A percentile compares a stretch with the other conserved stretches of the same genome.
Evolutionary conservation across 2,329 filamentous ascomycete genomes (phyloP).

Genomic region (Rhynchosporium graminicola): DNA sequence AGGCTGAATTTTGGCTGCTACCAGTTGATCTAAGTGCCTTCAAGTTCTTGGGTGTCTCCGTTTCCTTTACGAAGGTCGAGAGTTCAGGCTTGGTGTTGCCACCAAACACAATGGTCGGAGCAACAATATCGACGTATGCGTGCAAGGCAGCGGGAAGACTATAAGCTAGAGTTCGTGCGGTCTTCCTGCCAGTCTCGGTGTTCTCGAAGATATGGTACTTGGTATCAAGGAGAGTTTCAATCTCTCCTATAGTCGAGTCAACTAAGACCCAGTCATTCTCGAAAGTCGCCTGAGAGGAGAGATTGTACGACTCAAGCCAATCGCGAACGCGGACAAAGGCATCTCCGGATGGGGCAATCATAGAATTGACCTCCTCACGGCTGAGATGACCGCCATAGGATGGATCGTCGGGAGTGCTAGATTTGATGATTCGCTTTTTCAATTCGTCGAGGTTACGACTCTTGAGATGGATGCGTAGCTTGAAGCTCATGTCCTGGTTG

Average conservation of each 20-base stretch:
- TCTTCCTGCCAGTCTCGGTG: constrained; percentile 47
- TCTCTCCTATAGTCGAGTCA: constrained; percentile 33
- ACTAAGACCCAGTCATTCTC: constrained; percentile 54
- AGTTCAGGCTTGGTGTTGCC: constrained; percentile 11
- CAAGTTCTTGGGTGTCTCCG: not conserved
- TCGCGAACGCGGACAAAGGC: constrained; percentile 42
- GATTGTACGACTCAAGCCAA: constrained; percentile 47
- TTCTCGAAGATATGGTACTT: constrained; percentile 36
- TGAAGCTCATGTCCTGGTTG: constrained; percentile 19
- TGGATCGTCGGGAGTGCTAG: constrained; percentile 49
- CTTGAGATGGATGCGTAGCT: constrained; percentile 36
- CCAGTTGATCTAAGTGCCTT: not conserved
- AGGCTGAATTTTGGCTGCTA: constrained; percentile 28
- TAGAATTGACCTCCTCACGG: constrained; percentile 45
- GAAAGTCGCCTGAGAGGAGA: constrained; percentile 46
- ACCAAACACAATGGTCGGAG: constrained; percentile 51
- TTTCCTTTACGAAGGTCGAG: constrained; percentile 11
- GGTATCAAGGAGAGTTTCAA: constrained; percentile 36
- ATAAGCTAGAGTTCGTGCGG: constrained; percentile 52
- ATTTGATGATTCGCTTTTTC: constrained; percentile 38
- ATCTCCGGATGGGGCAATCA: constrained; percentile 45
- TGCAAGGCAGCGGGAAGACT: constrained; percentile 42
- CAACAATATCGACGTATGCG: constrained; percentile 44
- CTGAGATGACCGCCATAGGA: constrained; percentile 53
- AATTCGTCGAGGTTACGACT: constrained; percentile 37